Conservation (phyloP, 441 rosid species). For the Populus hybrid region DNA sequence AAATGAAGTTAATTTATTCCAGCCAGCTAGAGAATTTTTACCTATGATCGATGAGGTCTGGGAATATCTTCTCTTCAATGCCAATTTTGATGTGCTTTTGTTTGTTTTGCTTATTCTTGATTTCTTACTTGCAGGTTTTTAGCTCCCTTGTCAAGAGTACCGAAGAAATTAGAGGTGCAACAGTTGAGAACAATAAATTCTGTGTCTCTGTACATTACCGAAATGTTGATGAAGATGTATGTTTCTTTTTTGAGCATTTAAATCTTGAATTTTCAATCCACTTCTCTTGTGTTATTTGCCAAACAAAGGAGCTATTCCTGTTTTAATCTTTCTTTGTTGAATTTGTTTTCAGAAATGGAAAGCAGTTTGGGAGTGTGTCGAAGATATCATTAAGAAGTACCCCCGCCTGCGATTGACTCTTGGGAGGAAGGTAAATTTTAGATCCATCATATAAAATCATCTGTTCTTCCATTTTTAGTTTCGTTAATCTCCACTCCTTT, state of each 20-base stretch:
- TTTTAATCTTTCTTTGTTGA: background rate
- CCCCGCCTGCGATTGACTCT: constrained; percentile 73
- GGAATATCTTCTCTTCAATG: constrained; percentile 1
- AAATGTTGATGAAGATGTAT: constrained; percentile 78
- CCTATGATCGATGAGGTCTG: constrained; percentile 76
- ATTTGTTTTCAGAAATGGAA: constrained; percentile 61
- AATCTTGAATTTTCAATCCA: background rate
- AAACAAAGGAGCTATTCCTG: background rate
- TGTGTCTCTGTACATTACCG: constrained; percentile 95
- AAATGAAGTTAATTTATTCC: constrained; percentile 77
- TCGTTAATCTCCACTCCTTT: background rate
- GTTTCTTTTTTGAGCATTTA: constrained; percentile 6
- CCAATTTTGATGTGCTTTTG: background rate
- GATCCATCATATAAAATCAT: background rate
- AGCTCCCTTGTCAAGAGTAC: constrained; percentile 60
- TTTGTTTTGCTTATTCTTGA: constrained; percentile 6
- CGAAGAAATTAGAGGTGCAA: constrained; percentile 65
- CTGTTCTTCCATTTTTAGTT: background rate
- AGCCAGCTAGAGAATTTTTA: constrained; percentile 91
- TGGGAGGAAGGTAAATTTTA: constrained; percentile 82
- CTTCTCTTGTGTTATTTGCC: background rate
- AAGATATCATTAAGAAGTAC: constrained; percentile 52
- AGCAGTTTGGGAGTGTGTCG: constrained; percentile 56
- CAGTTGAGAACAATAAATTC: constrained; percentile 87
- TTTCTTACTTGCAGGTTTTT: constrained; percentile 49